Evolutionary conservation across 768 basidiomycete genomes (phyloP).

Genomic region (Rhodotorula paludigena): DNA sequence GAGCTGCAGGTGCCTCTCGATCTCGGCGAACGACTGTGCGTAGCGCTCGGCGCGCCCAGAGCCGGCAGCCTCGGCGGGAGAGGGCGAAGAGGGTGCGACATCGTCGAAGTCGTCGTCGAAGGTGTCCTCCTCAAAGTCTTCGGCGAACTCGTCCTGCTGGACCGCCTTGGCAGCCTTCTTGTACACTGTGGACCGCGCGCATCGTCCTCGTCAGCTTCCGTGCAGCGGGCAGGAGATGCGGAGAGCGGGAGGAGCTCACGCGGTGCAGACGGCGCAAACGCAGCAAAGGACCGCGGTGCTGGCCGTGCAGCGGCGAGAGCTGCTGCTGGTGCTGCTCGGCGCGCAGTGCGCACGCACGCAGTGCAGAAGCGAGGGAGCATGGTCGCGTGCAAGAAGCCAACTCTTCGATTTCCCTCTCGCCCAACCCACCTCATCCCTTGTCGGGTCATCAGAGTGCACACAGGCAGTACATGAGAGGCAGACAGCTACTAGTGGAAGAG

Average conservation of each 20-base stretch:
- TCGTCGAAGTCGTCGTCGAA: conserved; percentile 18
- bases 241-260: background rate
- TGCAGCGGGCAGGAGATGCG: background rate
- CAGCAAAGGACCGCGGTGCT: conserved; percentile 1
- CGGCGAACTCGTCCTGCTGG: background rate
- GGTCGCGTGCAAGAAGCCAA: background rate
- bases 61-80: background rate
- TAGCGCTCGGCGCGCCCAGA: background rate
- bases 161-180: conserved; percentile 3
- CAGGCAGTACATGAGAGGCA: too few species aligned
- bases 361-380: conserved; percentile 10
- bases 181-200: background rate
- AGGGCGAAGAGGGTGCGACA: background rate
- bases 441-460: too few species aligned
- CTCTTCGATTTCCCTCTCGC: too few species aligned
- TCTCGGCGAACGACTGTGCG: background rate
- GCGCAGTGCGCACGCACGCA: background rate
- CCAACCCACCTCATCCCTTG: too few species aligned
- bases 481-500: too few species aligned
- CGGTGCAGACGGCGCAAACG: background rate
- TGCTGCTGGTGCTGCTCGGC: background rate
- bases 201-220: background rate
- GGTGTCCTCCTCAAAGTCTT: conserved; percentile 25
- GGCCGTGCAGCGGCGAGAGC: background rate
- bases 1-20: background rate